phyloP scores from a whole-genome alignment of 495 filamentous ascomycete species.

The Mytilinidion resinicola region DNA sequence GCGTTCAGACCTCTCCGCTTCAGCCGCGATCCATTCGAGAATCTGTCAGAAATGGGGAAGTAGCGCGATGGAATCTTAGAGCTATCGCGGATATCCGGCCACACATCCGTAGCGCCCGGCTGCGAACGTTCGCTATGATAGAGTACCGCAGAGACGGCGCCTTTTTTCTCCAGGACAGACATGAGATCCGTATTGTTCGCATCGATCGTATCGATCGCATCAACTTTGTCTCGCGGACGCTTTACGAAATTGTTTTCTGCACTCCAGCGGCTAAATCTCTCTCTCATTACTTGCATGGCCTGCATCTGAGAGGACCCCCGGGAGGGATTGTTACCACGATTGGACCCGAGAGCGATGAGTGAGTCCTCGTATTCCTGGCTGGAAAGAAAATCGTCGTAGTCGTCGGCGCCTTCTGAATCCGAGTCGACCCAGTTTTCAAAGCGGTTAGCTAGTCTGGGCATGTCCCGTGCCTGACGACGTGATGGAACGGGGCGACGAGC shows the following conservation, averaged over 20 bases:
- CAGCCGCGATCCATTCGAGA: not conserved
- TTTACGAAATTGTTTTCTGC: constrained; percentile 3
- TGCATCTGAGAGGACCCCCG: not conserved
- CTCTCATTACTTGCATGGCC: not conserved
- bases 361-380: no score
- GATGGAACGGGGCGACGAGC: no score
- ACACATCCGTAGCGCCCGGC: constrained; percentile 21
- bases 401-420: no score
- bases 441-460: no score
- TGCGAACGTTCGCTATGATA: constrained; percentile 9
- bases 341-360: no score
- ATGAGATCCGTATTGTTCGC: not conserved
- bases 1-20: not conserved
- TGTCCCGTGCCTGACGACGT: no score
- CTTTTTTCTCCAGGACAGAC: constrained; percentile 3
- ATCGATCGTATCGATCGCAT: not conserved
- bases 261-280: not conserved
- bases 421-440: no score
- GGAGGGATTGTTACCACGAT: not conserved
- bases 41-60: not conserved
- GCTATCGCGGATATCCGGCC: constrained; percentile 19
- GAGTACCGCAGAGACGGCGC: constrained; percentile 13
- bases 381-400: no score
- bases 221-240: constrained; percentile 13
- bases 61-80: constrained; percentile 16